Conservation (phyloP, 345 rosid species). For the Citrus cavaleriei region DNA sequence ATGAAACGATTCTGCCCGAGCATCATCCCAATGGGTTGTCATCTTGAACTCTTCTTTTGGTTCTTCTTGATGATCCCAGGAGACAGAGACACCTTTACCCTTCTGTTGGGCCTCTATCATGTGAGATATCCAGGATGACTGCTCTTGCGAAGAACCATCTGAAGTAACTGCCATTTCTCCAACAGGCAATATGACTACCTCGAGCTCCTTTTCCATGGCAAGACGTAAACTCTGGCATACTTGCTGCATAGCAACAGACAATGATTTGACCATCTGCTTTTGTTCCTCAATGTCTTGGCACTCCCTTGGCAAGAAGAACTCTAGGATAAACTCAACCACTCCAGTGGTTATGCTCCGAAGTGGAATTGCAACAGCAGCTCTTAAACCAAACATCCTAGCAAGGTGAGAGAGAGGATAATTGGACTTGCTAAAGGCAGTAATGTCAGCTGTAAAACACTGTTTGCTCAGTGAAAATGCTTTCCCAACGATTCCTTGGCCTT, state of each 20-base stretch:
- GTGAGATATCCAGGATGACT: slow-evolving; percentile 55
- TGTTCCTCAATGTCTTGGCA: slow-evolving; percentile 46
- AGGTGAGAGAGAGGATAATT: slow-evolving; percentile 85
- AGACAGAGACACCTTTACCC: slow-evolving; percentile 57
- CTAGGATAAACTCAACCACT: slow-evolving; percentile 67
- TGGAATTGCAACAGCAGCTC: slow-evolving; percentile 78
- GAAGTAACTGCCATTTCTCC: slow-evolving; percentile 29
- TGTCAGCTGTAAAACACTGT: slow-evolving; percentile 63
- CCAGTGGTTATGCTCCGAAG: slow-evolving; percentile 41
- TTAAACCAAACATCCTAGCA: slow-evolving; percentile 70
- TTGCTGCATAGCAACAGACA: slow-evolving; percentile 47
- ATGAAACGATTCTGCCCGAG: slow-evolving; percentile 27
- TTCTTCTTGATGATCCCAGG: slow-evolving; percentile 64
- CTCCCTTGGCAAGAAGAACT: slow-evolving; percentile 74
- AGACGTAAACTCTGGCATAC: slow-evolving; percentile 49
- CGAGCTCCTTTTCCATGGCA: slow-evolving; percentile 47
- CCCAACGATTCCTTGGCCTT: slow-evolving; percentile 84
- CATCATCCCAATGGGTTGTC: slow-evolving; percentile 38
- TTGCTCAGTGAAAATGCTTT: slow-evolving; percentile 53
- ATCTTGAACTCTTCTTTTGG: slow-evolving; percentile 59
- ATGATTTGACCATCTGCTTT: slow-evolving; percentile 40
- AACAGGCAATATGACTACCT: slow-evolving; percentile 39
- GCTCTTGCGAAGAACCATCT: slow-evolving; percentile 36
- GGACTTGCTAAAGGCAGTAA: slow-evolving; percentile 60
- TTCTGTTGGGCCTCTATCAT: slow-evolving; percentile 56